Evolutionary conservation across 176 grass and related monocot genomes (phyloP).

Genomic region (Melocanna baccifera): DNA sequence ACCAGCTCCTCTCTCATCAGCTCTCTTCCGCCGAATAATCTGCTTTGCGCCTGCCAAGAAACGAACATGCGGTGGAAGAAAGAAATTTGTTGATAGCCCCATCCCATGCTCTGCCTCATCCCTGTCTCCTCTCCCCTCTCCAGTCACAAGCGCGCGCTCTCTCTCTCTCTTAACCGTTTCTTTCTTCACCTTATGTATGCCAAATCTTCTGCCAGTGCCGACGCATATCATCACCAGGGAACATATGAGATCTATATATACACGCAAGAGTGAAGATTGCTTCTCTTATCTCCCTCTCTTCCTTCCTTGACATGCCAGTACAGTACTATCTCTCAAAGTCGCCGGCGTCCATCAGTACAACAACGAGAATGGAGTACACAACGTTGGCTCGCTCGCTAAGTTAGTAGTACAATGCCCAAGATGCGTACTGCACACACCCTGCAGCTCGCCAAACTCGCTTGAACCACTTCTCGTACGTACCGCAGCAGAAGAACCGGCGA

Average conservation of each 20-base stretch:
- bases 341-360: conserved; percentile 10
- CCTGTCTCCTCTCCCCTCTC: conserved; percentile 52
- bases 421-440: conserved; percentile 23
- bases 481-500: background rate
- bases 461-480: background rate
- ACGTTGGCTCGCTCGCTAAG: background rate
- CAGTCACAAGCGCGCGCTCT: background rate
- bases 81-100: conserved; percentile 44
- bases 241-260: conserved; percentile 26
- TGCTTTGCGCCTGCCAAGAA: background rate
- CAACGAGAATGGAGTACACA: conserved; percentile 13
- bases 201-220: background rate
- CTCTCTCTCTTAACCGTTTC: background rate
- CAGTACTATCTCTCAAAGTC: background rate
- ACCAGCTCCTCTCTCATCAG: background rate
- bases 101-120: conserved; percentile 75
- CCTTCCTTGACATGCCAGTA: background rate
- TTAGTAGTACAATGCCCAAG: conserved; percentile 36
- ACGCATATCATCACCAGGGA: background rate
- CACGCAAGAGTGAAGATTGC: background rate
- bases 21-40: background rate
- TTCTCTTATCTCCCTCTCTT: background rate
- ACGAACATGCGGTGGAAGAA: background rate
- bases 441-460: background rate
- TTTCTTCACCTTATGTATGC: background rate